Conservation (phyloP, 805 yeast species). For the Wickerhamiella vanderwaltii region DNA sequence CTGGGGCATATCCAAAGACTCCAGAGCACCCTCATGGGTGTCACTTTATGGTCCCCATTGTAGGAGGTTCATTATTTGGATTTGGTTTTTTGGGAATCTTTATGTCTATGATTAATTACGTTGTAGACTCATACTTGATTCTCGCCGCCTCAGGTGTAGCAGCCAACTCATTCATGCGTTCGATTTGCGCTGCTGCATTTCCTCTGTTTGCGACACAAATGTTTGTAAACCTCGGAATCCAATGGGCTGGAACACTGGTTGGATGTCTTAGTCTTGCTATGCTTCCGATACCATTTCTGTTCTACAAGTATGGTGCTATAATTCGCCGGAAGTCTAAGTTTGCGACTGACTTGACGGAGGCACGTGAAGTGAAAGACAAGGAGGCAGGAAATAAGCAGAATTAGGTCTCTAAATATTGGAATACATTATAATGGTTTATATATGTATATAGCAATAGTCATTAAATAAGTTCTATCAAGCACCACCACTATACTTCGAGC, state of each 20-base stretch:
- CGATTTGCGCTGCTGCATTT: conserved; percentile 54
- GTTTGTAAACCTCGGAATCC: conserved; percentile 54
- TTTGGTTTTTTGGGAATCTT: conserved; percentile 58
- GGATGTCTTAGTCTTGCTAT: conserved; percentile 48
- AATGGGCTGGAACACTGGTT: conserved; percentile 68
- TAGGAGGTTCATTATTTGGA: conserved; percentile 53
- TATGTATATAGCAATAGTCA: too few relatives aligned
- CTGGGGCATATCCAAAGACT: conserved; percentile 57
- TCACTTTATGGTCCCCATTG: conserved; percentile 74
- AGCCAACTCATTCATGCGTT: conserved; percentile 58
- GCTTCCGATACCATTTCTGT: conserved; percentile 57
- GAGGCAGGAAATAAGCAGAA: background rate
- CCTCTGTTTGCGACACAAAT: conserved; percentile 61
- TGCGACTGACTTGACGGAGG: conserved; percentile 28
- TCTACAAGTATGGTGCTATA: conserved; percentile 43
- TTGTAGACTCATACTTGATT: conserved; percentile 55
- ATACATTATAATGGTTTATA: too few relatives aligned
- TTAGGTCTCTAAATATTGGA: too few relatives aligned
- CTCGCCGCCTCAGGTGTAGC: conserved; percentile 74
- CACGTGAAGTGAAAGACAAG: too few relatives aligned
- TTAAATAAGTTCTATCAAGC: too few relatives aligned
- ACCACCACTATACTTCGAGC: too few relatives aligned
- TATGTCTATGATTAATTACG: conserved; percentile 54
- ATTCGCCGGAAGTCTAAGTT: conserved; percentile 48
- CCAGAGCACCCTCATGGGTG: conserved; percentile 50